Evolutionary conservation across 2,329 filamentous ascomycete genomes (phyloP).

Genomic region (Fusarium lateritium): DNA sequence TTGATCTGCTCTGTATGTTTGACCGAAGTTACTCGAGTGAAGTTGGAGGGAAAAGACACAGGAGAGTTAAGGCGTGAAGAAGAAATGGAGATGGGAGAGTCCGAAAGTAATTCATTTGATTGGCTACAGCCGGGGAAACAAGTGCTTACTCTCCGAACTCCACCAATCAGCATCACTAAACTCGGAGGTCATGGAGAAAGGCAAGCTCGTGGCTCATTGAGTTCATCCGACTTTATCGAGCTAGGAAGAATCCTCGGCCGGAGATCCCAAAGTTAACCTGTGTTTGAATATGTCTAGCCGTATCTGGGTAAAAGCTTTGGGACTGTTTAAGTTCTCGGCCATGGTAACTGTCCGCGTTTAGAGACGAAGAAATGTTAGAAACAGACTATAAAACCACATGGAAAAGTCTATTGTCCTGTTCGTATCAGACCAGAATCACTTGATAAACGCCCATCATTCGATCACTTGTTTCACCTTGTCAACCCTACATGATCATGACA

Average conservation of each 20-base stretch:
- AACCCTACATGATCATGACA: neutral
- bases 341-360: neutral
- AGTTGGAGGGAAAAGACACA: neutral
- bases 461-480: neutral
- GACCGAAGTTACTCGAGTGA: neutral
- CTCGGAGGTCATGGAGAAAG: neutral
- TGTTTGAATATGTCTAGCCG: too few relatives aligned
- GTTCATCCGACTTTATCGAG: neutral
- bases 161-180: neutral
- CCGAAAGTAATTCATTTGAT: neutral
- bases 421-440: neutral
- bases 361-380: neutral
- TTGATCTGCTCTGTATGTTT: neutral
- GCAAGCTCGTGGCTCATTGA: accelerated
- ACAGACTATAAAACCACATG: neutral
- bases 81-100: too few relatives aligned
- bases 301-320: too few relatives aligned
- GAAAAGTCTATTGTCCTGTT: too few relatives aligned
- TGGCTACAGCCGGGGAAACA: neutral
- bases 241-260: too few relatives aligned
- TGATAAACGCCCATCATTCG: too few relatives aligned
- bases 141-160: neutral
- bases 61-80: neutral
- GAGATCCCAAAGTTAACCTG: too few relatives aligned
- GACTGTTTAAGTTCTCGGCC: neutral